Evolutionary conservation across 176 grass and related monocot genomes (phyloP).

Genomic region (Coix lacrymajobi): DNA sequence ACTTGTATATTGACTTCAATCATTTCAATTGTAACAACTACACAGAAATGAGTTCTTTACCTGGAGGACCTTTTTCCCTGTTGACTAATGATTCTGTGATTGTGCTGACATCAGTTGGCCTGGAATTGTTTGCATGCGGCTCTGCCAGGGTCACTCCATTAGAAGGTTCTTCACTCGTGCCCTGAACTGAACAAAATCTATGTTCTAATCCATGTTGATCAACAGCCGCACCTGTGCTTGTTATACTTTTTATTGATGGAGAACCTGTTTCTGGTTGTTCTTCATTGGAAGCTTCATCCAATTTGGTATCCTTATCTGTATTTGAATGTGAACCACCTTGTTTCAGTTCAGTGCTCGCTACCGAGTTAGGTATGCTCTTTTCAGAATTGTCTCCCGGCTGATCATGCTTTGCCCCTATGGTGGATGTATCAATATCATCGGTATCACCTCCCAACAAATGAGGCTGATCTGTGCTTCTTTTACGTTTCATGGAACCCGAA

Average conservation of each 20-base stretch:
- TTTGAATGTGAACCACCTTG: constrained; percentile 22
- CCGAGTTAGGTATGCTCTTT: constrained; percentile 18
- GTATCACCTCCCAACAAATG: constrained; percentile 9
- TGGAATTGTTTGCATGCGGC: constrained; percentile 12
- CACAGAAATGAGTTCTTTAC: constrained; percentile 23
- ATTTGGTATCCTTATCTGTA: constrained; percentile 26
- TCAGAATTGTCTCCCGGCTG: constrained; percentile 27
- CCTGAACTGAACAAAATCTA: not conserved
- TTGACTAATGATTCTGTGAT: constrained; percentile 11
- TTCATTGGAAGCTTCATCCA: constrained; percentile 30
- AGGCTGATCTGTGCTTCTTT: constrained; percentile 63
- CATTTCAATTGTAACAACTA: not conserved
- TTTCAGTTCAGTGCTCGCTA: constrained; percentile 2
- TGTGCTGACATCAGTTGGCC: not conserved
- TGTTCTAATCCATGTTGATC: constrained; percentile 18
- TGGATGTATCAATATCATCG: not conserved
- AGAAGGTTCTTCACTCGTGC: constrained; percentile 4
- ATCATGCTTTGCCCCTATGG: constrained; percentile 9
- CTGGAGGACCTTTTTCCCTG: constrained; percentile 34
- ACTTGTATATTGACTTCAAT: not conserved
- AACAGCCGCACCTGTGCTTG: not conserved
- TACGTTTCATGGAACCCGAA: constrained; percentile 53
- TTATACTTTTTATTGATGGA: constrained; percentile 26
- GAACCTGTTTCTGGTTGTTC: constrained; percentile 24
- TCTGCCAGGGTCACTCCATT: constrained; percentile 2